Base-by-base conservation (phyloP, 352 stramenopile genomes). In the Elongisporangium undulatum region DNA sequence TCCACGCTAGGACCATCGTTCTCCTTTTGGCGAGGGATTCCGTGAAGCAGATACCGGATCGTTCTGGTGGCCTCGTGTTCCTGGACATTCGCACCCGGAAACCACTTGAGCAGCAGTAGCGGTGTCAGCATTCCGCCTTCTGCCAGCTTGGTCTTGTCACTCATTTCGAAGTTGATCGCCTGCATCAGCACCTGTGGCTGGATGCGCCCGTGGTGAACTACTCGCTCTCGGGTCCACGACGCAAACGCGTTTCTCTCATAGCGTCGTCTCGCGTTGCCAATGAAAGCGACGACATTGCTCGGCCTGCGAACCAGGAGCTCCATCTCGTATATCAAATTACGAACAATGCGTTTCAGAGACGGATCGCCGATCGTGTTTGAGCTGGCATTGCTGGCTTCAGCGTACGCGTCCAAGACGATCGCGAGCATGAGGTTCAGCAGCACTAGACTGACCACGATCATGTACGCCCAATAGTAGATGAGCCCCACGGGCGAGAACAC, bases 381-480 rank as follows among this genome's bases (percentile, higher is more conserved):
- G 26, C 62, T 70, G 54, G 77, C 68, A 8, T 68, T 67, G 21
- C 61, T 82, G 49, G 82, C 75, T 26, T 84, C 70, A 2, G 62
- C 68, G 58, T 85, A 91, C 20, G 74, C 64, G 58, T 82, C 59
- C 55, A 89, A 64, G 2, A 89, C 77, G 49, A 89, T 89, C 19
- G 79, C 79, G 41, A 89, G 74, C 72, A 89, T 87, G 67, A 89
- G 85, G 58, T 87, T 89, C 38, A 89, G 71, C 53, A 89, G 61
- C 24, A 88, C 62, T 39, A 85, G 69, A 34, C 71, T 79, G 45
- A 87, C 73, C 4, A 87, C 67, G 45, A 86, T 64, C 73, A 89
- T 84, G 63, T 85, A 85, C 6, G 56, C 53, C 79, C 79, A 86
- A 63, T 89, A 89, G 68, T 79, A 89, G 17, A 89, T 49, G 66